Percentiles rank a stretch among this genome's conserved stretches.
Evolutionary conservation across 2,329 filamentous ascomycete species (phyloP).

Genomic region (Teratosphaeriaceae sp.): DNA sequence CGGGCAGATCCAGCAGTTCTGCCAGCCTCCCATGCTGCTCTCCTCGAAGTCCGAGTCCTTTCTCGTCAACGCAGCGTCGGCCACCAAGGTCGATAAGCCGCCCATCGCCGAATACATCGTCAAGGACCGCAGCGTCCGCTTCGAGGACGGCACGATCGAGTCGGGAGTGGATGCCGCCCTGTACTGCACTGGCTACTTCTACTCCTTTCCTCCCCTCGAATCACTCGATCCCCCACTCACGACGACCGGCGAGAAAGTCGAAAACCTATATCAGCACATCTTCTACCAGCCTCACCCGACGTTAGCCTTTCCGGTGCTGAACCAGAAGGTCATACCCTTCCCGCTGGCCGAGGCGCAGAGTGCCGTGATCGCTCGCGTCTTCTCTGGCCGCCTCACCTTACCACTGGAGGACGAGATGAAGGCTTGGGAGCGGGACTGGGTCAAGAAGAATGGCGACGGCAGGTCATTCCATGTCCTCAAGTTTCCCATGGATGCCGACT

Average conservation of each 20-base stretch:
- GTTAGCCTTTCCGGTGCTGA: conserved; percentile 67
- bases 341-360: conserved; percentile 72
- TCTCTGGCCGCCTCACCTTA: conserved; percentile 62
- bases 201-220: conserved; percentile 67
- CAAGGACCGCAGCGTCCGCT: conserved; percentile 54
- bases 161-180: conserved; percentile 66
- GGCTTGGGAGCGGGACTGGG: conserved; percentile 52
- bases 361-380: conserved; percentile 69
- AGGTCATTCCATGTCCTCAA: conserved; percentile 49
- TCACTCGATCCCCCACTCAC: conserved; percentile 50
- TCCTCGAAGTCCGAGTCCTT: conserved; percentile 49
- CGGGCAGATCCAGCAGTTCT: conserved; percentile 61
- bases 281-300: conserved; percentile 72
- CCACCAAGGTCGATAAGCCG: conserved; percentile 51
- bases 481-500: conserved; percentile 58
- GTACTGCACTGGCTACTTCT: conserved; percentile 88
- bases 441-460: conserved; percentile 36
- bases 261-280: conserved; percentile 71
- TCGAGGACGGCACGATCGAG: conserved; percentile 60
- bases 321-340: conserved; percentile 84
- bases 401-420: conserved; percentile 60
- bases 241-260: conserved; percentile 61
- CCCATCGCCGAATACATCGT: conserved; percentile 51
- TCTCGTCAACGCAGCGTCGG: conserved; percentile 32
- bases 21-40: conserved; percentile 57